Percentiles rank a stretch among this genome's conserved stretches.
These are phyloP conservation scores for Phytophthora meadii DNA, from an alignment of 352 stramenopile genomes.

Conservation along the genomic window DNA sequence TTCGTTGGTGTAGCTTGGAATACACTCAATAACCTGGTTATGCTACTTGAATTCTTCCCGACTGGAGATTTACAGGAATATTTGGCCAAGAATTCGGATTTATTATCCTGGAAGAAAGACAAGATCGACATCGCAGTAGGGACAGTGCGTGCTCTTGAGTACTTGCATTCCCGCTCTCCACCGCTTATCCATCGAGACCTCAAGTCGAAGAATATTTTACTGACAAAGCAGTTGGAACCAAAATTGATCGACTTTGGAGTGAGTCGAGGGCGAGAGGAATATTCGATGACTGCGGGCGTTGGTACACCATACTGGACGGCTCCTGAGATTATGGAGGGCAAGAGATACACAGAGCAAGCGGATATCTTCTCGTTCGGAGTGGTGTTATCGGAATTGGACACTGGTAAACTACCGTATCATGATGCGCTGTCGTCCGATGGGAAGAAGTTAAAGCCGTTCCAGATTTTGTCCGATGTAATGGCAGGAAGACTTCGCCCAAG, in stretches of 20 bases:
- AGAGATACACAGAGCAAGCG: conserved; percentile 58
- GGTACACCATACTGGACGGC: conserved; percentile 67
- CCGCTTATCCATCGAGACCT: background rate
- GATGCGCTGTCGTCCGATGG: no score
- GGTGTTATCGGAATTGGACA: conserved; percentile 54
- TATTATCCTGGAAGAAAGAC: background rate
- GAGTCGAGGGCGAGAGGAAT: conserved; percentile 35
- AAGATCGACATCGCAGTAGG: background rate
- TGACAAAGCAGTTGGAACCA: background rate
- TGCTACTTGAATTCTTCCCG: background rate
- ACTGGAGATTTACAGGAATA: background rate
- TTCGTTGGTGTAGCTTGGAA: background rate
- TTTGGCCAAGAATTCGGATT: background rate
- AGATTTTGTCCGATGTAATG: no score
- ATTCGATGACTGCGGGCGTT: conserved; percentile 45
- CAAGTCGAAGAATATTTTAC: background rate
- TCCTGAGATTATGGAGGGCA: conserved; percentile 67
- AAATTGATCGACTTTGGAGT: conserved; percentile 47
- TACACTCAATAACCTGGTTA: background rate
- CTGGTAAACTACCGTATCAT: conserved; percentile 35
- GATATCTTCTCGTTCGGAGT: conserved; percentile 82
- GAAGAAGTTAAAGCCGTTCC: no score
- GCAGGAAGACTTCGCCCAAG: no score
- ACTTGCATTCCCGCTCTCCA: background rate
- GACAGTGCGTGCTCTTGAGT: background rate